Conservation (phyloP, 1,284 basidiomycete genomes). For the Irpex lacteus region DNA sequence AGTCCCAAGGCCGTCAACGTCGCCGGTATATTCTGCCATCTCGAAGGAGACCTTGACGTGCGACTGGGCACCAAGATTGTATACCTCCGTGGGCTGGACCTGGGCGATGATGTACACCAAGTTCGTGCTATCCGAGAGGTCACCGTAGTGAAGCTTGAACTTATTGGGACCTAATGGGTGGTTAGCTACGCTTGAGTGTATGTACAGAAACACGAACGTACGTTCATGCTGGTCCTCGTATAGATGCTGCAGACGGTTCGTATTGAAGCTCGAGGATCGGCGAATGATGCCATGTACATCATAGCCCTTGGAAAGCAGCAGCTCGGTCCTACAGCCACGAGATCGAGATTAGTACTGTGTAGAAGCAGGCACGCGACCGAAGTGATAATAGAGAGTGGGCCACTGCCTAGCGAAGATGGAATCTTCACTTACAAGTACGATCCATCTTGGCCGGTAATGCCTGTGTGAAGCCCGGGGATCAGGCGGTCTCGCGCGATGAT, state of each 20-base stretch:
- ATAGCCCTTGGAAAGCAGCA: slow-evolving; percentile 85
- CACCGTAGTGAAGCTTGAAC: slow-evolving; percentile 89
- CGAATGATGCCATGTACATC: slow-evolving; percentile 92
- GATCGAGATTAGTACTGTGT: slow-evolving; percentile 8
- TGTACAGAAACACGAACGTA: slow-evolving; percentile 32
- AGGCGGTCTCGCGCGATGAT: not conserved
- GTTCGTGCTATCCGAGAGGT: slow-evolving; percentile 89
- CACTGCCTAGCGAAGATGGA: not conserved
- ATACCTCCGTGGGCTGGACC: slow-evolving; percentile 89
- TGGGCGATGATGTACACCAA: slow-evolving; percentile 91
- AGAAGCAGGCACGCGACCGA: slow-evolving; percentile 12
- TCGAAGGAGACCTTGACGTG: slow-evolving; percentile 97
- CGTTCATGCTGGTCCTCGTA: slow-evolving; percentile 86
- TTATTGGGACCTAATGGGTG: slow-evolving; percentile 60
- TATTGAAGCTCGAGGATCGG: slow-evolving; percentile 93
- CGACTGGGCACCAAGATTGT: slow-evolving; percentile 94
- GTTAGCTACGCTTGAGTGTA: slow-evolving; percentile 2
- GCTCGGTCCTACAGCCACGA: slow-evolving; percentile 60
- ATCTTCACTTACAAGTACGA: slow-evolving; percentile 70
- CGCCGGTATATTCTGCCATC: slow-evolving; percentile 95
- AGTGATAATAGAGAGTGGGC: not conserved
- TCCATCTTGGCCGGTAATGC: slow-evolving; percentile 91
- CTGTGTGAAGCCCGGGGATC: slow-evolving; percentile 35
- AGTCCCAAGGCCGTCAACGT: slow-evolving; percentile 90
- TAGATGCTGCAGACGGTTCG: slow-evolving; percentile 85